Conservation (phyloP, 2,329 filamentous ascomycete genomes). For the Ascochyta fabae region DNA sequence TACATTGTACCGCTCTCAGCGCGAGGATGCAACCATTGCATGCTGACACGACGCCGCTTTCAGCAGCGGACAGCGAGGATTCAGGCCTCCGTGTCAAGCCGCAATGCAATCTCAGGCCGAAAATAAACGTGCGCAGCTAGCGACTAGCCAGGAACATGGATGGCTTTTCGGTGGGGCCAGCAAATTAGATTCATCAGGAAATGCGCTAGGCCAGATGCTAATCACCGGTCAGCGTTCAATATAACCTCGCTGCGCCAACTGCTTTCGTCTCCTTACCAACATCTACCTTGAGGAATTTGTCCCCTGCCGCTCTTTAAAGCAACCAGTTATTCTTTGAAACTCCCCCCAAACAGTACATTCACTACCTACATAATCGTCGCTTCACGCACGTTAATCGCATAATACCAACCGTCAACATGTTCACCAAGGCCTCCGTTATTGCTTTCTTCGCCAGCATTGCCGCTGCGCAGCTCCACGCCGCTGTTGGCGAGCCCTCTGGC, state of each 20-base stretch:
- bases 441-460: constrained; percentile 61
- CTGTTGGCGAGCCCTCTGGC: constrained; percentile 50
- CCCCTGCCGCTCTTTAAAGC: constrained; percentile 38
- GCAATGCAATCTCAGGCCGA: constrained; percentile 7
- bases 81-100: constrained; percentile 11
- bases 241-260: constrained; percentile 27
- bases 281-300: constrained; percentile 31
- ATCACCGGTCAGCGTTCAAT: constrained; percentile 21
- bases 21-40: not conserved
- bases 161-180: not conserved
- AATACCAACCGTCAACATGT: constrained; percentile 42
- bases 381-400: constrained; percentile 37
- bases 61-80: constrained; percentile 1
- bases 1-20: constrained; percentile 1
- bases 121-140: not conserved
- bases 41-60: constrained; percentile 4
- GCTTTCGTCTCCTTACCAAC: constrained; percentile 9
- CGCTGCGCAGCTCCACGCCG: constrained; percentile 39
- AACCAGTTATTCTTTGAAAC: constrained; percentile 28
- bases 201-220: not conserved
- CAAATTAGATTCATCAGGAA: constrained; percentile 1
- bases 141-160: not conserved
- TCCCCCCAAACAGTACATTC: constrained; percentile 16
- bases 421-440: constrained; percentile 50
- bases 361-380: constrained; percentile 23